Base-by-base conservation (phyloP, 2,329 filamentous ascomycete genomes). In the Didymella glomerata region DNA sequence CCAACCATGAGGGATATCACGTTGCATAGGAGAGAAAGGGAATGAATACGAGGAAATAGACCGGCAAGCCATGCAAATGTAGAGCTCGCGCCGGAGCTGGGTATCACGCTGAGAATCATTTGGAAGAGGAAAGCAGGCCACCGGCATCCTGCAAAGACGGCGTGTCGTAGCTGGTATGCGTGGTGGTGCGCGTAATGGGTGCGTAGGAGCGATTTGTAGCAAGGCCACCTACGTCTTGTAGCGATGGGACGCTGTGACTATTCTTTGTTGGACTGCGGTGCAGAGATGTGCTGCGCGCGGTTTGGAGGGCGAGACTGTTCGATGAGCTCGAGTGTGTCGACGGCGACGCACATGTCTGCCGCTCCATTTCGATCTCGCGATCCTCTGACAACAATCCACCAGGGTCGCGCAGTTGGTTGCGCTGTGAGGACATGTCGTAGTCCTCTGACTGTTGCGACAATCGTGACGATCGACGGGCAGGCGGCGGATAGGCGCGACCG, bases 361-460 rank as follows among this genome's bases (percentile, higher is more conserved):
- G 57, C 46, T 66, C 60, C 20, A 65, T 63, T n/a, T 56, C 56
- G 4, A 61, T 41, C 48, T 72, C 71, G 25, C 64, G 63, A 36
- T 68, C 65, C 57, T 73, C 68, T 1, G 66, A 67, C 2, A 75
- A 55, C 24, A 75, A 54, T 27, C 62, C 68, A 14, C 69, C 66
- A 9, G 58, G 61, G 44, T 75, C 73, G 28, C 68, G 70, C 24
- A 75, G 30, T 55, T 69, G 68, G 18, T 68, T 63, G 18, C 62
- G 46, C 22, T 68, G 66, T 13, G 58, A 36, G 10, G 64, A 65
- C 67, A 71, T 66, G 30, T 75, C 74, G 36, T 71, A 65, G 34
- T 75, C 73, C 51, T 75, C 70, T 0, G 74, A 76, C 30, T 73
- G 70, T 48, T 76, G 73, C 10, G 72, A 76, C 13, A 75, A 57